Base-by-base conservation (phyloP, 176 grass and related monocot species). In the Zoysia pacifica region DNA sequence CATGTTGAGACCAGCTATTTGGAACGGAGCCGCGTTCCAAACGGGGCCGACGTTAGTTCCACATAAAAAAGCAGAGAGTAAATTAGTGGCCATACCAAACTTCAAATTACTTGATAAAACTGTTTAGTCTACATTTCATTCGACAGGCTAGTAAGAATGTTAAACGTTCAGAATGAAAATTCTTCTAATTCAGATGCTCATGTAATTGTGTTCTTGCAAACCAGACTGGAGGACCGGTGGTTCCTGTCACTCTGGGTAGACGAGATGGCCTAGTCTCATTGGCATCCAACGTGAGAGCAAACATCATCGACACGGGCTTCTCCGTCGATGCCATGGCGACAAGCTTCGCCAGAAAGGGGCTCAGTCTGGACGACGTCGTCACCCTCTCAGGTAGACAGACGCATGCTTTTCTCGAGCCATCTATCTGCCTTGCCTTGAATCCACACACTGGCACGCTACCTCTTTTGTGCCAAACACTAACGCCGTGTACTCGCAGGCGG, bases 271-370 rank as follows among this genome's bases (percentile, higher is more conserved):
- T 83, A 15, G 87, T 93, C 15, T 98, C 96, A 10, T 64, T 81
- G 18, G 92, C 91, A 8, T 90, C 96, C 70, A 91, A 93, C 55
- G 96, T 98, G 7, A 79, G 92, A 41, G 60, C 79, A 9, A 98
- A 98, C 92, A 98, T 98, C 82, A 83, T 98, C 18, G 92, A 98
- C 85, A 98, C 92, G 0, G 88, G 86, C 67, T 98, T 98, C 82
- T 94, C 90, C 0, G 79, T 98, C 0, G 81, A 93, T 46, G 88
- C 84, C 2, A 94, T 98, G 96, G 88, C 88, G 14, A 41, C 79
- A 10, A 89, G 83, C 70, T 98, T 98, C 84, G 18, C 92, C 50
- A 68, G 73, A 62, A 94, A 94, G 87, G 92, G 90, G 6, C 90
- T 98, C 78, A 86, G 90, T 54, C 14, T 93, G 15, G 74, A 94